phyloP scores from a whole-genome alignment of 2,329 filamentous ascomycete species.

The Diplodia intermedia region DNA sequence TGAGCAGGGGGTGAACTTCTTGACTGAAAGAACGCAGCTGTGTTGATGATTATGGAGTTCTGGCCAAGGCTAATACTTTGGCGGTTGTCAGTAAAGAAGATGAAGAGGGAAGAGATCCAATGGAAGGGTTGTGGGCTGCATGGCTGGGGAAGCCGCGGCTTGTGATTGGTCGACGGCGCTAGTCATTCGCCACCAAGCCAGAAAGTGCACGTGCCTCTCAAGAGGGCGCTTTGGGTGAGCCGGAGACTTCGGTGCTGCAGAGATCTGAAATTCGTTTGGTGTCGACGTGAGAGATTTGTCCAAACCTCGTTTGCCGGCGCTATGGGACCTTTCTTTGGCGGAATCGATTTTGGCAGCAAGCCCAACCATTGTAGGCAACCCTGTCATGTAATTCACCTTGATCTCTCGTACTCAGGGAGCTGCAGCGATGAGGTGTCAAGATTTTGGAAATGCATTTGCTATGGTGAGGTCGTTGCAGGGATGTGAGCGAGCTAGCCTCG shows the following conservation, averaged over 20 bases:
- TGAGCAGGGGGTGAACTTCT: not conserved
- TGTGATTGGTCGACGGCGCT: not conserved
- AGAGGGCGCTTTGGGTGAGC: not conserved
- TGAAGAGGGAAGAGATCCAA: not conserved
- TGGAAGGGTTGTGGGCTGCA: not conserved
- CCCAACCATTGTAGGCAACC: no score
- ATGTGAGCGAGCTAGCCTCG: no score
- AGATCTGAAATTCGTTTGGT: not conserved
- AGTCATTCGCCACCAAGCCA: not conserved
- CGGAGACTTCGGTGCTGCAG: not conserved
- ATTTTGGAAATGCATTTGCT: no score
- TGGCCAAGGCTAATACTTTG: not conserved
- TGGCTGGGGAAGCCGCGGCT: not conserved
- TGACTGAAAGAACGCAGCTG: not conserved
- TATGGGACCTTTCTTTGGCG: no score
- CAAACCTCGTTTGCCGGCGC: no score
- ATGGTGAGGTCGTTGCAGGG: no score
- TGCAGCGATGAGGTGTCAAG: no score
- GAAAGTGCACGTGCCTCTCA: not conserved
- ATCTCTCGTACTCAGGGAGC: no score
- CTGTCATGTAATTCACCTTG: no score
- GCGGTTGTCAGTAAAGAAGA: not conserved
- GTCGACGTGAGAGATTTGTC: not conserved
- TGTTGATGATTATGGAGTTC: no score
- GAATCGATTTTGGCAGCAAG: no score